Base-by-base conservation (phyloP, 1,139 yeast species). In the Pichia sp. region DNA sequence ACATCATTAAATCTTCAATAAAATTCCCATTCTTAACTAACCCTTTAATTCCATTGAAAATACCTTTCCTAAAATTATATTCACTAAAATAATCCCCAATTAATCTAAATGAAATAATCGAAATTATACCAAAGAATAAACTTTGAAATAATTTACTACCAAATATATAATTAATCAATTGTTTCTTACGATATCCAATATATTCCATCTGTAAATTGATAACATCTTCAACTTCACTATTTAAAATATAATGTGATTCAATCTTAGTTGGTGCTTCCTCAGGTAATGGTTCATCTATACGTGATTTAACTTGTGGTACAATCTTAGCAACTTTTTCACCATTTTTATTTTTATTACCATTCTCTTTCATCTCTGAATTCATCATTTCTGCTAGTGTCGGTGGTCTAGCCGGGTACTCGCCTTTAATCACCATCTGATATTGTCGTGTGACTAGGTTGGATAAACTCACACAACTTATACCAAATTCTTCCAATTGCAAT, bases 161-260 rank as follows among this genome's bases (percentile, higher is more conserved):
- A 38, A 81, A 63, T 17, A 81, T 56, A 39, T 58, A 53, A 42
- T 60, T 64, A 52, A 74, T 77, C 40, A 78, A 68, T 28, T 61
- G 49, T 2, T 79, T 64, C 55, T 78, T 84, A 37, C 71, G 63
- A 56, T 73, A 80, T 43, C 79, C 67, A 45, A 74, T 68, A 54
- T 71, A 74, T 58, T 82, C 91, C 40, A 83, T 76, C 28, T 79
- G 77, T 43, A 82, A 62, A 42, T 74, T 76, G 41, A 79, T 58
- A 1, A 81, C 74, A 7, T 83, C 84, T 41, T 75, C 74, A 2
- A 80, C 66, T 36, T 68, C 66, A 28, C 72, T 75, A 1, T 89
- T 88, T 3, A 63, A 64, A 43, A 83, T 63, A 4, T 59, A 54
- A 1, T 72, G 51, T 19, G 68, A 56, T 41, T 59, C 63, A 34